These are phyloP conservation scores for Punctularia strigosozonata DNA, from an alignment of 768 basidiomycete genomes.

Conservation along the genomic window DNA sequence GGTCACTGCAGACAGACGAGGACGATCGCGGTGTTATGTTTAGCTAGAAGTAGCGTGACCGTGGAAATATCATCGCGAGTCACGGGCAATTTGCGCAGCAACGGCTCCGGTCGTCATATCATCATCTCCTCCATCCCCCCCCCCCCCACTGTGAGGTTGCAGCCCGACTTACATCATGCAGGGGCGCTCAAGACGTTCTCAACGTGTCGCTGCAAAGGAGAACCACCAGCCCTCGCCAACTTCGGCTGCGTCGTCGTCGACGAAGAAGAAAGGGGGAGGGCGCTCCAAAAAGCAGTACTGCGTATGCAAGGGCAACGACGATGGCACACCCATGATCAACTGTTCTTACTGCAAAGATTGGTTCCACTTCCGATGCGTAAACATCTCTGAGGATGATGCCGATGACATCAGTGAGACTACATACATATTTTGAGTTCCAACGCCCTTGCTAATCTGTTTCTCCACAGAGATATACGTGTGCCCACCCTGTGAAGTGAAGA, in stretches of 20 bases:
- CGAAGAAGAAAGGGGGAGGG: constrained; percentile 5
- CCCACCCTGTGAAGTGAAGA: constrained; percentile 41
- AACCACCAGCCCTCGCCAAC: not conserved
- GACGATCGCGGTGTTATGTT: too few relatives aligned
- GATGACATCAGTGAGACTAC: constrained; percentile 61
- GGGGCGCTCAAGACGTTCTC: too few relatives aligned
- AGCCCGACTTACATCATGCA: too few relatives aligned
- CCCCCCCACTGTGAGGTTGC: too few relatives aligned
- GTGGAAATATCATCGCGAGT: too few relatives aligned
- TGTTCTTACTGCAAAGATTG: constrained; percentile 66
- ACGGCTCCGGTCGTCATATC: too few relatives aligned
- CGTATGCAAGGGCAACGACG: constrained; percentile 55
- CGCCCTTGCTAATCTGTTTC: constrained; percentile 2
- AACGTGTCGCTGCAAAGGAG: too few relatives aligned
- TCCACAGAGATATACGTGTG: constrained; percentile 48
- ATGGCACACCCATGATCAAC: constrained; percentile 72
- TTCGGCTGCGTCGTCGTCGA: not conserved
- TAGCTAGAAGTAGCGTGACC: too few relatives aligned
- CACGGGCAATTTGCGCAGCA: too few relatives aligned
- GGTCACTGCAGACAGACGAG: too few relatives aligned
- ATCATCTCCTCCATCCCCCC: too few relatives aligned
- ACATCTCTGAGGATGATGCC: constrained; percentile 49
- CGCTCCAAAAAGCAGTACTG: constrained; percentile 31
- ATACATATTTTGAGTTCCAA: constrained; percentile 1
- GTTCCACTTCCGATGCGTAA: constrained; percentile 77